Base-by-base conservation (phyloP, 306 rosid genomes). In the Castanopsis chinensis region DNA sequence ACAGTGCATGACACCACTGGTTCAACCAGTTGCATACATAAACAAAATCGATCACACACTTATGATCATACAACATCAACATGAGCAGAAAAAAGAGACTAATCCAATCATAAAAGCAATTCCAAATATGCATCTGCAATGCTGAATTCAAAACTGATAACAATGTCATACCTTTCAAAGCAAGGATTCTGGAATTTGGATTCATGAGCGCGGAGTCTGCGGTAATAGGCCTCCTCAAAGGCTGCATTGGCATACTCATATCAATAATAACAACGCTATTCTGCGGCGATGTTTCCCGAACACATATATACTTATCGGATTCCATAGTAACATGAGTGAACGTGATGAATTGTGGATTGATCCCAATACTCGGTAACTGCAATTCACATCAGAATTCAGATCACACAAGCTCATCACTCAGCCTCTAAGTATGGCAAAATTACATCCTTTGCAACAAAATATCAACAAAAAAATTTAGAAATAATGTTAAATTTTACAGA, bases 281-380 rank as follows among this genome's bases (percentile, higher is more conserved):
- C 87, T 92, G 97, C 1, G 98, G 98, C 25, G 98, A 5, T 0
- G 98, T 94, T 83, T 94, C 98, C 21, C 98, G 87, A 67, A 94
- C 97, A 28, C 98, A 94, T 79, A 94, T 94, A 74, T 91, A 94
- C 91, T 94, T 94, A 43, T 94, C 98, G 0, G 98, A 94, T 81
- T 94, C 98, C 98, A 94, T 92, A 30, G 98, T 94, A 63, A 94
- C 98, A 78, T 94, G 98, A 33, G 97, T 94, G 78, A 94, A 94
- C 1, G 98, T 94, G 60, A 94, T 92, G 89, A 92, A 92, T 73
- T 94, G 98, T 7, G 88, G 91, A 88, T 85, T 92, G 73, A 94
- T 92, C 73, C 98, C 98, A 84, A 92, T 70, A 86, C 97, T 94
- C 25, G 98, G 94, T 84, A 94, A 82, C 98, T 94, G 91, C 89